phyloP scores from a whole-genome alignment of 495 filamentous ascomycete species.

The Podospora fimiseda region DNA sequence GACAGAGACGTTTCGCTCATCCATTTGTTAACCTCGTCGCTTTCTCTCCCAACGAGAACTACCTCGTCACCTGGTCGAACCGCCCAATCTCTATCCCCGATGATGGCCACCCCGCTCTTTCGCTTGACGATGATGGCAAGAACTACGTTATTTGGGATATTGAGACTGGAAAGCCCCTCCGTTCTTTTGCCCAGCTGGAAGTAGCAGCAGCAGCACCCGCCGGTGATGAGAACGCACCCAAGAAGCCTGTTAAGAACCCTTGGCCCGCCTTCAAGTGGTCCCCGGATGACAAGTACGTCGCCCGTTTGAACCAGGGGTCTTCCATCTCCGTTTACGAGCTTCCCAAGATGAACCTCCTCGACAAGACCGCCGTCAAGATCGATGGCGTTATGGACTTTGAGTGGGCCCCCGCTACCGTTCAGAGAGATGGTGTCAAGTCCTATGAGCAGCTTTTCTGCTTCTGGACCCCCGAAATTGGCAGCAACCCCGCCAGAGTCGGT shows the following conservation, averaged over 20 bases:
- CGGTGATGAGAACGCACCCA: slow-evolving; percentile 37
- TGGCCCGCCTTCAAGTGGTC: slow-evolving; percentile 99
- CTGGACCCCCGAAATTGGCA: slow-evolving; percentile 98
- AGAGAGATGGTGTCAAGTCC: slow-evolving; percentile 71
- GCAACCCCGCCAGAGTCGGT: slow-evolving; percentile 94
- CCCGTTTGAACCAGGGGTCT: slow-evolving; percentile 78
- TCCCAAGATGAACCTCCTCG: slow-evolving; percentile 83
- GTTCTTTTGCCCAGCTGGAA: slow-evolving; percentile 76
- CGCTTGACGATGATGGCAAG: slow-evolving; percentile 92
- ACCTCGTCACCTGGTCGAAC: slow-evolving; percentile 93
- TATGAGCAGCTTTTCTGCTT: slow-evolving; percentile 96
- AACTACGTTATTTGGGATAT: slow-evolving; percentile 99
- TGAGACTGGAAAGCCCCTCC: slow-evolving; percentile 78
- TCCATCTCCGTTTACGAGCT: slow-evolving; percentile 93
- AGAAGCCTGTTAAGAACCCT: slow-evolving; percentile 80
- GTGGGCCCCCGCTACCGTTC: slow-evolving; percentile 79
- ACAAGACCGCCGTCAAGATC: slow-evolving; percentile 85
- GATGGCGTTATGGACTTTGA: slow-evolving; percentile 97
- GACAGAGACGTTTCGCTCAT: slow-evolving; percentile 88
- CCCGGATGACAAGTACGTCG: slow-evolving; percentile 92
- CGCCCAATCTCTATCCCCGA: slow-evolving; percentile 86
- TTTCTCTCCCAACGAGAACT: slow-evolving; percentile 89
- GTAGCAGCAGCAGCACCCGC: slow-evolving; percentile 59
- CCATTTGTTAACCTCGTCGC: slow-evolving; percentile 92
- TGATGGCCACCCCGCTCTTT: slow-evolving; percentile 67